Percentiles rank a stretch among this genome's conserved stretches.
Conservation (phyloP, 345 rosid species). For the Aurinia saxatilis region DNA sequence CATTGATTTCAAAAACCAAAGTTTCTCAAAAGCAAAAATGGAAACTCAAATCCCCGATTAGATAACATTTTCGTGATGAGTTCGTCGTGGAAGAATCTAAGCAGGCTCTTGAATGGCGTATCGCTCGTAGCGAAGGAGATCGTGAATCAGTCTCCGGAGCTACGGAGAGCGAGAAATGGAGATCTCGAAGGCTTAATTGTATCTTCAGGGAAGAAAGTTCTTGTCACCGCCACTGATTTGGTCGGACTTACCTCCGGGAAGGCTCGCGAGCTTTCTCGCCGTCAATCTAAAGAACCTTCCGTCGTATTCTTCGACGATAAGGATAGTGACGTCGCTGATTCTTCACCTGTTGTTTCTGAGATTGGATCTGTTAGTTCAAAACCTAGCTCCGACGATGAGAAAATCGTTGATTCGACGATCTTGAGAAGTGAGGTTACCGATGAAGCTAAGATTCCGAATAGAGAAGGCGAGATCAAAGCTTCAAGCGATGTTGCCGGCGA, state of each 20-base stretch:
- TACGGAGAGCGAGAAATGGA: conserved; percentile 37
- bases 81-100: conserved; percentile 42
- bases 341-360: neutral
- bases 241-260: conserved; percentile 76
- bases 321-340: neutral
- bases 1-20: neutral
- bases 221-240: conserved; percentile 70
- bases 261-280: conserved; percentile 42
- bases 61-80: conserved; percentile 22
- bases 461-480: conserved; percentile 19
- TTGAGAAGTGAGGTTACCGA: neutral
- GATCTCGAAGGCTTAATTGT: conserved; percentile 51
- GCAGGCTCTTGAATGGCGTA: conserved; percentile 59
- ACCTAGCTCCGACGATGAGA: conserved; percentile 10
- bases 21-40: neutral
- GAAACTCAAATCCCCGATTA: neutral
- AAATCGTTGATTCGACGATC: conserved; percentile 16
- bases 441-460: conserved; percentile 9
- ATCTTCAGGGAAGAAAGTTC: conserved; percentile 51
- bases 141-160: conserved; percentile 43
- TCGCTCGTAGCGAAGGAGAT: conserved; percentile 74
- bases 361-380: conserved; percentile 8
- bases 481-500: conserved; percentile 11
- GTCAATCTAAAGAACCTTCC: conserved; percentile 52
- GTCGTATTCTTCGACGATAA: conserved; percentile 42